A percentile compares a stretch with the other conserved stretches of the same genome.
These are phyloP conservation scores for Boletus reticuloceps DNA, from an alignment of 768 basidiomycete genomes.

Conservation along the genomic window DNA sequence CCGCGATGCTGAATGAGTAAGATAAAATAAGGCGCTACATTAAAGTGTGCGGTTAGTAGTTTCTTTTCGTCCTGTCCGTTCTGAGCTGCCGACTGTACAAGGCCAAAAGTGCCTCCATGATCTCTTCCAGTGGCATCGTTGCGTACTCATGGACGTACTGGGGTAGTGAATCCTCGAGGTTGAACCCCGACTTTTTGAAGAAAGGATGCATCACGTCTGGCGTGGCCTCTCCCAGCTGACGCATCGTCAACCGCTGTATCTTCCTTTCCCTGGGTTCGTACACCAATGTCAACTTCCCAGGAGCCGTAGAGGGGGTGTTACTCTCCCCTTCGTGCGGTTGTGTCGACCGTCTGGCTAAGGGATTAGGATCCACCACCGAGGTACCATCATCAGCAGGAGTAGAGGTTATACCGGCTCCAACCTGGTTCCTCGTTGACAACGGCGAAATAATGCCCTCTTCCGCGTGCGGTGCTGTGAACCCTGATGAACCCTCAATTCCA, in stretches of 20 bases:
- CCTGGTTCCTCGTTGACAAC: constrained; percentile 5
- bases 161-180: constrained; percentile 78
- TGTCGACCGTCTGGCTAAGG: constrained; percentile 9
- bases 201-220: constrained; percentile 87
- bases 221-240: constrained; percentile 85
- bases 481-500: constrained; percentile 8
- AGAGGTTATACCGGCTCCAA: background rate
- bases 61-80: constrained; percentile 23
- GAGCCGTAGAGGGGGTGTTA: background rate
- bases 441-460: constrained; percentile 6
- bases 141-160: constrained; percentile 88
- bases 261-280: constrained; percentile 59
- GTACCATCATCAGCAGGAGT: constrained; percentile 9
- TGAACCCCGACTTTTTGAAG: constrained; percentile 83
- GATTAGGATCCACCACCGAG: background rate
- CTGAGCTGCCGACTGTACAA: constrained; percentile 74
- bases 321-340: constrained; percentile 18
- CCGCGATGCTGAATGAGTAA: background rate
- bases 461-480: background rate
- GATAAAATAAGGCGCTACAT: background rate
- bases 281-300: constrained; percentile 31
- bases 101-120: constrained; percentile 76
- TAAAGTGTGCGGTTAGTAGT: background rate
- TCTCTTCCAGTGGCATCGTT: constrained; percentile 76
- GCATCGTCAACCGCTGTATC: constrained; percentile 80